Percentiles rank a stretch among this genome's conserved stretches.
phyloP scores from a whole-genome alignment of 2,329 filamentous ascomycete genomes.

The Thelonectria discophora region DNA sequence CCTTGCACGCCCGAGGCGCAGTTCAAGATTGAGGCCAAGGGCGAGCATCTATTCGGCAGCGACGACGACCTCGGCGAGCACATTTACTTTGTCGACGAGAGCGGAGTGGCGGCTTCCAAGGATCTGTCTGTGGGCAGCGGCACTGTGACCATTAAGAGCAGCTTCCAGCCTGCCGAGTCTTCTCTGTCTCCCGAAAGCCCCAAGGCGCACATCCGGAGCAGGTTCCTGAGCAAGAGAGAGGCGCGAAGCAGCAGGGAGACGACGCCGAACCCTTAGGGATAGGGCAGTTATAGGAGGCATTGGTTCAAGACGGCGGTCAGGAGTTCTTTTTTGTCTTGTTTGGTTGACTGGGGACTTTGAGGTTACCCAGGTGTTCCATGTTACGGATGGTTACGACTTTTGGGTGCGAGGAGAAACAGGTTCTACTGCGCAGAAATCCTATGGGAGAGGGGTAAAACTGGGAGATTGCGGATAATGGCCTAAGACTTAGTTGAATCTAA shows the following conservation, averaged over 20 bases:
- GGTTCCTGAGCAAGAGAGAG: conserved; percentile 65
- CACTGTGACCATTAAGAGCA: conserved; percentile 76
- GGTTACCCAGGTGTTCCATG: conserved; percentile 3
- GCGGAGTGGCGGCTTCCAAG: conserved; percentile 73
- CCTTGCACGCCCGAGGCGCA: conserved; percentile 81
- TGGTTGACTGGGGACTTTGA: background rate
- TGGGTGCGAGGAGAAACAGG: conserved; percentile 12
- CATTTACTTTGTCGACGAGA: conserved; percentile 92
- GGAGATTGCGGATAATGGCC: conserved; percentile 5
- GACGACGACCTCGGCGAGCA: conserved; percentile 87
- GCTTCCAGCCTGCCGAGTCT: conserved; percentile 67
- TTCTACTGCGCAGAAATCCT: conserved; percentile 5
- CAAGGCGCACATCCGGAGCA: conserved; percentile 58
- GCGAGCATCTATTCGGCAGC: conserved; percentile 84
- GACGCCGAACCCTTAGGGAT: conserved; percentile 47
- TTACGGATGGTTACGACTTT: conserved; percentile 13
- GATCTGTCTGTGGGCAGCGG: conserved; percentile 77
- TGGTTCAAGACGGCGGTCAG: background rate
- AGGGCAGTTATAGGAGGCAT: background rate
- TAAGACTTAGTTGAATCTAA: conserved; percentile 17
- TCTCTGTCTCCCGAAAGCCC: conserved; percentile 56
- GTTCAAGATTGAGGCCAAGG: conserved; percentile 87
- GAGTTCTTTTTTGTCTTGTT: conserved; percentile 15
- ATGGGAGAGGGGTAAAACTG: conserved; percentile 15
- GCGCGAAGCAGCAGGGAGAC: conserved; percentile 55